Conservation (phyloP, 2,329 filamentous ascomycete genomes). For the Trichophaea hybrida region DNA sequence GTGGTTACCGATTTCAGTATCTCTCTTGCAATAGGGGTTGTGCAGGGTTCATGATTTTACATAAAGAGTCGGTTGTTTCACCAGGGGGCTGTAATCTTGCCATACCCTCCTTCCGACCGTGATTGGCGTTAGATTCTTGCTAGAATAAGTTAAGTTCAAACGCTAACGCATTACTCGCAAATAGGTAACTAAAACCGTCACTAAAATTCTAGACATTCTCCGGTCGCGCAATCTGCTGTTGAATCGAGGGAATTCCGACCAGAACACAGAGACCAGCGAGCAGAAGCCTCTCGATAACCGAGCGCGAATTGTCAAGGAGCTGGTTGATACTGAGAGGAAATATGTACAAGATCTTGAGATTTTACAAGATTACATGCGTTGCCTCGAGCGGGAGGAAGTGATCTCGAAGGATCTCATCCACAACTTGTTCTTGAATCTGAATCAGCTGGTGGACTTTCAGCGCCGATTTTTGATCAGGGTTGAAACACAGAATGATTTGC, state of each 20-base stretch:
- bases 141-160: background rate
- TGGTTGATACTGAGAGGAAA: constrained; percentile 90
- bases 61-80: background rate
- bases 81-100: background rate
- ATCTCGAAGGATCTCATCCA: constrained; percentile 83
- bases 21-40: background rate
- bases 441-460: constrained; percentile 87
- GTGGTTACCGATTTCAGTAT: constrained; percentile 22
- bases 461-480: constrained; percentile 88
- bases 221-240: constrained; percentile 61
- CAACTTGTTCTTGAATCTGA: constrained; percentile 92
- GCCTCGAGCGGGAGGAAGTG: constrained; percentile 71
- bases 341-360: constrained; percentile 97
- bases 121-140: background rate
- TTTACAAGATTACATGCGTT: constrained; percentile 78
- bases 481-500: constrained; percentile 82
- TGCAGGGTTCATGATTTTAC: background rate
- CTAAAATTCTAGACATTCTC: constrained; percentile 75
- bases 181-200: constrained; percentile 78
- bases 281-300: constrained; percentile 56
- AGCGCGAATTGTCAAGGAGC: constrained; percentile 78
- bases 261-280: constrained; percentile 37
- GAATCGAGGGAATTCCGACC: constrained; percentile 45
- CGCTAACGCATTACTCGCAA: background rate
- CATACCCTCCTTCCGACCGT: background rate